These are phyloP conservation scores for Caloboletus firmus DNA, from an alignment of 1,284 basidiomycete genomes.

Conservation along the genomic window DNA sequence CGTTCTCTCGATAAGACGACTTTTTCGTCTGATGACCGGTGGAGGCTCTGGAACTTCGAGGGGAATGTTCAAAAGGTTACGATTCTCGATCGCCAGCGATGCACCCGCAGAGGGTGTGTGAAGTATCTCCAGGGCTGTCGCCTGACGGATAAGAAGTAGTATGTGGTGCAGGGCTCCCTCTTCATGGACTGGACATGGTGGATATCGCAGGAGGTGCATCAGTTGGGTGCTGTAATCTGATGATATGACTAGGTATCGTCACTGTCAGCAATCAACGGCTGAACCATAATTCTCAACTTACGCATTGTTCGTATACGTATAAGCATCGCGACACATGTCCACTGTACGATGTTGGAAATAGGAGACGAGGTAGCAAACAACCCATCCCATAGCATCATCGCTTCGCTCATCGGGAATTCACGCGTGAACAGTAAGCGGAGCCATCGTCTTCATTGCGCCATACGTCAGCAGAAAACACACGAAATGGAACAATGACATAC, in stretches of 20 bases:
- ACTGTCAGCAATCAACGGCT: conserved; percentile 13
- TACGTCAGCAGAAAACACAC: conserved; percentile 12
- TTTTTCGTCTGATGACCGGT: conserved; percentile 41
- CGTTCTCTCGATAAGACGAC: conserved; percentile 30
- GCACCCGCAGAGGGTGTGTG: conserved; percentile 72
- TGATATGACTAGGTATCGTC: conserved; percentile 62
- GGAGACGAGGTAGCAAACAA: conserved; percentile 79
- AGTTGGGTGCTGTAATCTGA: conserved; percentile 84
- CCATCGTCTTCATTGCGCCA: conserved; percentile 68
- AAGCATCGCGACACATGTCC: conserved; percentile 90
- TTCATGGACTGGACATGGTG: conserved; percentile 45
- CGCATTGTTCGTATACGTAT: conserved; percentile 85
- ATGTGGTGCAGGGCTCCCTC: conserved; percentile 51
- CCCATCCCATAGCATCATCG: conserved; percentile 87
- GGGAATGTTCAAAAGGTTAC: conserved; percentile 70
- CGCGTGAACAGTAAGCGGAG: conserved; percentile 86
- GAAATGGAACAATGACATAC: conserved; percentile 41
- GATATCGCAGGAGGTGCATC: conserved; percentile 82
- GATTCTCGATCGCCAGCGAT: conserved; percentile 77
- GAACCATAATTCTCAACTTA: conserved; percentile 40
- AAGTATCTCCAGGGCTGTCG: conserved; percentile 72
- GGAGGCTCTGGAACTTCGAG: conserved; percentile 60
- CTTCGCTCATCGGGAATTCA: conserved; percentile 75
- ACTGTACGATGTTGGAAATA: conserved; percentile 70
- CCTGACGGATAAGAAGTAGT: conserved; percentile 77